phyloP scores from a whole-genome alignment of 2,329 filamentous ascomycete species.

The Mycosphaerella sp. region DNA sequence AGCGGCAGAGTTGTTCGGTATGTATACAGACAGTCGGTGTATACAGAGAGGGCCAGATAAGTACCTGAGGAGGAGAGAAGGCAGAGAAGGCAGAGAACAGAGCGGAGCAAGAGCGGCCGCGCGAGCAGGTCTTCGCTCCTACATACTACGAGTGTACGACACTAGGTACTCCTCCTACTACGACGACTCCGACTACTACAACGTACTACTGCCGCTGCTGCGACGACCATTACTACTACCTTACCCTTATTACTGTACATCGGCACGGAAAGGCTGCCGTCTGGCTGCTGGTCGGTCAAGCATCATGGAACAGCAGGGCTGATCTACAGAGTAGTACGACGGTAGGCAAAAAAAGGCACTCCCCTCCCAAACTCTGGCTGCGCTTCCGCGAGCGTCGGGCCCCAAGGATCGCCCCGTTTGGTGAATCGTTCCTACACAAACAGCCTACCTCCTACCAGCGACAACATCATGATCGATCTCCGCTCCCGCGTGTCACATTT shows the following conservation, averaged over 20 bases:
- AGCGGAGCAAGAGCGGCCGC: too few relatives aligned
- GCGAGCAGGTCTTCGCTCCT: too few relatives aligned
- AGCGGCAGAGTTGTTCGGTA: too few relatives aligned
- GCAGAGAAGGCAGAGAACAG: too few relatives aligned
- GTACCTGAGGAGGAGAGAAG: too few relatives aligned
- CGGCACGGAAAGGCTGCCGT: conserved; percentile 8
- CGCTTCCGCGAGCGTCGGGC: conserved; percentile 4
- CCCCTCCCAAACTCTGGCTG: conserved; percentile 1
- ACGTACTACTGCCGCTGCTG: neutral
- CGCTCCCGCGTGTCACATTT: conserved; percentile 6
- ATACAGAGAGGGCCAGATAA: too few relatives aligned
- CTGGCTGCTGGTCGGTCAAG: conserved; percentile 1
- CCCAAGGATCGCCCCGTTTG: neutral
- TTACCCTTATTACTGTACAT: neutral
- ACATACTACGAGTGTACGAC: too few relatives aligned
- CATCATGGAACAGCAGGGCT: conserved; percentile 11
- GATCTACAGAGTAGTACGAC: neutral
- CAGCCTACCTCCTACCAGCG: too few relatives aligned
- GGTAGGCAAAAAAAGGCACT: neutral
- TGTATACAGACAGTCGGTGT: too few relatives aligned
- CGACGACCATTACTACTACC: neutral
- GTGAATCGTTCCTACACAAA: neutral
- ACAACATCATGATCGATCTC: conserved; percentile 1
- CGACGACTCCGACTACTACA: too few relatives aligned
- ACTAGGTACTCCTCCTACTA: too few relatives aligned